These are phyloP conservation scores for Penicillium oxalicum DNA, from an alignment of 2,329 filamentous ascomycete genomes.

Conservation along the genomic window DNA sequence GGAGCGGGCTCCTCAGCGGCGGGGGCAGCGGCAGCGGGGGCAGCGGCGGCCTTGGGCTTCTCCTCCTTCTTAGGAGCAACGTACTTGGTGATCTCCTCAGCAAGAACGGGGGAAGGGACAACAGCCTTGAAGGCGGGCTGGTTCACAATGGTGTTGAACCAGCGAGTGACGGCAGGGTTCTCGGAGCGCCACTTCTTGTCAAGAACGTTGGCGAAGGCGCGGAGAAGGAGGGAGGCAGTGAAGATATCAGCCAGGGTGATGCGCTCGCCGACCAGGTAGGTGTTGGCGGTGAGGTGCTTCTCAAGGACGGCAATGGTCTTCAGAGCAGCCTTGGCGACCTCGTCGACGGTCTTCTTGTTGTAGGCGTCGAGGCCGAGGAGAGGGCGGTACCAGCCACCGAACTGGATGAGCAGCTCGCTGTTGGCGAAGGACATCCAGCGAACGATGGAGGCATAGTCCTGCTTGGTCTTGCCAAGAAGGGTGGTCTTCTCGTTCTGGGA, in stretches of 20 bases:
- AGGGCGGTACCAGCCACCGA: constrained; percentile 80
- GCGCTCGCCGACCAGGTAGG: constrained; percentile 95
- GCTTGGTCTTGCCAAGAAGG: constrained; percentile 98
- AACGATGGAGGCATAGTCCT: constrained; percentile 98
- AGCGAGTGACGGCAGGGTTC: constrained; percentile 82
- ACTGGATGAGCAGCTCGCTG: constrained; percentile 66
- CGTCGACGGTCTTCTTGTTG: constrained; percentile 97
- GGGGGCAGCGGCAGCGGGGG: constrained; percentile 44
- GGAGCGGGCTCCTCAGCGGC: constrained; percentile 54
- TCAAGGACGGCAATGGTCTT: constrained; percentile 70
- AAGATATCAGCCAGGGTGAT: constrained; percentile 95
- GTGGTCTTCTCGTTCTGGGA: constrained; percentile 99
- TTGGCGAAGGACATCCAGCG: constrained; percentile 98
- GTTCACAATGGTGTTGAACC: constrained; percentile 91
- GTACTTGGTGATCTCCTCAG: constrained; percentile 74
- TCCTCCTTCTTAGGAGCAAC: constrained; percentile 66
- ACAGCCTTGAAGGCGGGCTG: constrained; percentile 85
- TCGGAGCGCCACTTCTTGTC: constrained; percentile 80
- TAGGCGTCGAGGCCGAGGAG: constrained; percentile 75
- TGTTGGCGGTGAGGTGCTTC: constrained; percentile 84
- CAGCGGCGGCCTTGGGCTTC: constrained; percentile 56
- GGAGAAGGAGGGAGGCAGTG: constrained; percentile 67
- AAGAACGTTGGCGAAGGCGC: constrained; percentile 90
- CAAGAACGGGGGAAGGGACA: constrained; percentile 66
- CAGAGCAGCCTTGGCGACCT: constrained; percentile 61